These are phyloP conservation scores for Fusarium camptoceras DNA, from an alignment of 2,329 filamentous ascomycete species.

Conservation along the genomic window DNA sequence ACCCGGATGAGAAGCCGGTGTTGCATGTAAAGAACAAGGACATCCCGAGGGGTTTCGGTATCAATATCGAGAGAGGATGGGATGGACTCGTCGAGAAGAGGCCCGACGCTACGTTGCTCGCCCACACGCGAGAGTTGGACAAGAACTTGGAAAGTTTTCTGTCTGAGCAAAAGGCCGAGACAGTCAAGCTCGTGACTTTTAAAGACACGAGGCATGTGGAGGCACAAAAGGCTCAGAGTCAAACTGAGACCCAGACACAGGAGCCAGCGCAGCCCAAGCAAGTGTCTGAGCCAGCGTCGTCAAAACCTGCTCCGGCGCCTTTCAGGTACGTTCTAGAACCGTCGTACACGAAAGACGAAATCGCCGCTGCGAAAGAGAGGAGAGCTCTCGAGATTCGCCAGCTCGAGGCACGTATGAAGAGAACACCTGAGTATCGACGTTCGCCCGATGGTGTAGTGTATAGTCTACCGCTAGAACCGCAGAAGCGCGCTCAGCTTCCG, in stretches of 20 bases:
- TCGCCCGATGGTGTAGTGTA: conserved; percentile 77
- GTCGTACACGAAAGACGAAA: conserved; percentile 69
- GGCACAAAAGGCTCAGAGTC: conserved; percentile 20
- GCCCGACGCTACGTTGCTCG: conserved; percentile 69
- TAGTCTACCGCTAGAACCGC: conserved; percentile 76
- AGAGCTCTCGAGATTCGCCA: conserved; percentile 76
- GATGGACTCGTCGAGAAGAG: conserved; percentile 70
- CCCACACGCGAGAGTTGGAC: conserved; percentile 76
- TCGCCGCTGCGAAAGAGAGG: conserved; percentile 69
- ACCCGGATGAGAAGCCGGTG: conserved; percentile 68
- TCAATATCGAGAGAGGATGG: conserved; percentile 83
- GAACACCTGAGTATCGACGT: conserved; percentile 74
- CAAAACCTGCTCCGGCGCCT: conserved; percentile 33
- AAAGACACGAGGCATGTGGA: conserved; percentile 66
- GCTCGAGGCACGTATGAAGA: conserved; percentile 79
- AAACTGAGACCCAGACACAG: conserved; percentile 6
- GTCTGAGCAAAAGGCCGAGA: conserved; percentile 76
- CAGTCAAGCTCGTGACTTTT: conserved; percentile 74
- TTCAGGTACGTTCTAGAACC: conserved; percentile 57
- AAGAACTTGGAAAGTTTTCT: conserved; percentile 77
- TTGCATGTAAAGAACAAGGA: conserved; percentile 75
- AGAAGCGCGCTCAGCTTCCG: conserved; percentile 70
- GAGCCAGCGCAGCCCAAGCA: conserved; percentile 18
- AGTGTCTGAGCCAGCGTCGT: conserved; percentile 14
- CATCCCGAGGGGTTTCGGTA: conserved; percentile 77